Conservation (phyloP, 805 yeast species). For the Metschnikowia vanudenii region DNA sequence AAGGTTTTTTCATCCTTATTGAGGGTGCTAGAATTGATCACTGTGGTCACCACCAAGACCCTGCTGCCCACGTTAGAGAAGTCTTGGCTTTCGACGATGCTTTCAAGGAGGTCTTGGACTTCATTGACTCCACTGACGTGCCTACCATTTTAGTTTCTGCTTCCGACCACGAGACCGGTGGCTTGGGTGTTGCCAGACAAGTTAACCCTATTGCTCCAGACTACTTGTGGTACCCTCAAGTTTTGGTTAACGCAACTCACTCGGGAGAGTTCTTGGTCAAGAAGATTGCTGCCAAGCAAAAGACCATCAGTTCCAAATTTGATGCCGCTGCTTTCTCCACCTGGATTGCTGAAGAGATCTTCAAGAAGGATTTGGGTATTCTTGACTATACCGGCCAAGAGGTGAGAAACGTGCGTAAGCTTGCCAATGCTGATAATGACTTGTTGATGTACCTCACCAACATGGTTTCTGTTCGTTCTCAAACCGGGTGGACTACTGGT, state of each 20-base stretch:
- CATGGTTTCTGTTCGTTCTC: conserved; percentile 77
- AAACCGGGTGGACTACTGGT: conserved; percentile 92
- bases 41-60: conserved; percentile 92
- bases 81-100: conserved; percentile 85
- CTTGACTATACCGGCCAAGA: conserved; percentile 56
- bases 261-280: conserved; percentile 70
- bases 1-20: conserved; percentile 82
- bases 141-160: conserved; percentile 82
- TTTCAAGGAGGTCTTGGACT: conserved; percentile 68
- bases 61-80: conserved; percentile 91
- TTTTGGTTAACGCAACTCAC: conserved; percentile 62
- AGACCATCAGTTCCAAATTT: conserved; percentile 24
- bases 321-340: conserved; percentile 7
- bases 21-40: conserved; percentile 96
- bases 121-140: conserved; percentile 62
- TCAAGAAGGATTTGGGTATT: conserved; percentile 69
- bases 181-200: conserved; percentile 85
- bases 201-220: conserved; percentile 67
- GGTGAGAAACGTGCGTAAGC: conserved; percentile 22
- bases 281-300: conserved; percentile 39
- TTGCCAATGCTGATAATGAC: conserved; percentile 27
- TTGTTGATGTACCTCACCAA: conserved; percentile 58
- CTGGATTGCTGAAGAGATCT: conserved; percentile 47
- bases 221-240: conserved; percentile 84
- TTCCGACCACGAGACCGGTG: conserved; percentile 96